Evolutionary conservation across 2,329 filamentous ascomycete genomes (phyloP).

Genomic region (Aspergillus hortae): DNA sequence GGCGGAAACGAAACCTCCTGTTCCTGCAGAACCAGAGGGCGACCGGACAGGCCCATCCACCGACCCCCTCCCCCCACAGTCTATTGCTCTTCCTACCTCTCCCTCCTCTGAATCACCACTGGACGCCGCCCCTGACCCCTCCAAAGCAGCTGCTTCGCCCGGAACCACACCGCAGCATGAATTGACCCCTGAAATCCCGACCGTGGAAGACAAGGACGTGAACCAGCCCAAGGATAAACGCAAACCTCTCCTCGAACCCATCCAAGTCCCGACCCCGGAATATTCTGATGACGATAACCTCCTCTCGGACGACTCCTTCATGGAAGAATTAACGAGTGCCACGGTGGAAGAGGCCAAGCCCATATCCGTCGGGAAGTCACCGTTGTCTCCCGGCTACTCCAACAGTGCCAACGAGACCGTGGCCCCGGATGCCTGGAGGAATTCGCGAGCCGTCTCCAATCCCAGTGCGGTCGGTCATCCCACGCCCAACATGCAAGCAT

Average conservation of each 20-base stretch:
- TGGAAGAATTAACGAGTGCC: constrained; percentile 80
- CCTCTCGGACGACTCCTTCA: constrained; percentile 66
- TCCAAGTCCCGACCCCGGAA: constrained; percentile 41
- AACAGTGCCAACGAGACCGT: constrained; percentile 29
- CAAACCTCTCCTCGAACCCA: constrained; percentile 49
- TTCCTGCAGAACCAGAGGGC: constrained; percentile 16
- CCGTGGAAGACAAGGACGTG: constrained; percentile 17
- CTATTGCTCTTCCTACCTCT: constrained; percentile 15
- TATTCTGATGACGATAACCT: constrained; percentile 41
- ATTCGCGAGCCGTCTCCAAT: constrained; percentile 40
- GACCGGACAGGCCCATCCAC: constrained; percentile 11
- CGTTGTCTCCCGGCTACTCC: constrained; percentile 64
- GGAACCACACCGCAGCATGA: constrained; percentile 20
- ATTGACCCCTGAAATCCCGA: constrained; percentile 19
- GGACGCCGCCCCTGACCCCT: constrained; percentile 14
- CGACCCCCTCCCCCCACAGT: constrained; percentile 10
- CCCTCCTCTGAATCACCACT: constrained; percentile 14
- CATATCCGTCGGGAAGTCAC: constrained; percentile 75
- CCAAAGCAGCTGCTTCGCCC: constrained; percentile 18
- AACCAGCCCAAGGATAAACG: constrained; percentile 30
- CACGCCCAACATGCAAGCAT: constrained; percentile 26
- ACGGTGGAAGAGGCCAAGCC: constrained; percentile 80
- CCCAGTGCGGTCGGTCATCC: constrained; percentile 28
- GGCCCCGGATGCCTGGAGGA: constrained; percentile 30
- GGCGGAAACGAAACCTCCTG: constrained; percentile 10